These are phyloP conservation scores for Metschnikowia proteae DNA, from an alignment of 805 yeast species.

Conservation along the genomic window DNA sequence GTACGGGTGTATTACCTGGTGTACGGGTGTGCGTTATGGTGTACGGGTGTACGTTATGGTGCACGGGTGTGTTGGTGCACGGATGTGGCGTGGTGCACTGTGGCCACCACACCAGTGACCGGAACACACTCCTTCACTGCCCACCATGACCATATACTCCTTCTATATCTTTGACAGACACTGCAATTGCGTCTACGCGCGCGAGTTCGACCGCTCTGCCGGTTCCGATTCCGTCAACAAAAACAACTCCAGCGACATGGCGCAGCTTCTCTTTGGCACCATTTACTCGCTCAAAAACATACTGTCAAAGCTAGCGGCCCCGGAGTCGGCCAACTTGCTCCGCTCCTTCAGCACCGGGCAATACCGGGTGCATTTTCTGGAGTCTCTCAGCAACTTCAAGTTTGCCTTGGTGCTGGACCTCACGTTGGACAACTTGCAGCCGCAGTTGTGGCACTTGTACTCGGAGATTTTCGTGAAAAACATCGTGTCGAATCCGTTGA, in stretches of 20 bases:
- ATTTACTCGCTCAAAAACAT: constrained; percentile 75
- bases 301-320: constrained; percentile 48
- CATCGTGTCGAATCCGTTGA: constrained; percentile 52
- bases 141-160: constrained; percentile 65
- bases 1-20: too few relatives aligned
- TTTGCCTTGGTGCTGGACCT: constrained; percentile 73
- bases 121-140: background rate
- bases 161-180: constrained; percentile 91
- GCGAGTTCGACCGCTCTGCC: constrained; percentile 42
- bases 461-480: constrained; percentile 53
- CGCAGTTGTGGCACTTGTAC: constrained; percentile 56
- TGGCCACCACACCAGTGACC: background rate
- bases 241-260: constrained; percentile 61
- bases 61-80: too few relatives aligned
- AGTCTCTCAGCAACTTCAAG: constrained; percentile 74
- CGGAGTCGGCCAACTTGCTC: constrained; percentile 34
- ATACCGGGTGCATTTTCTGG: constrained; percentile 75
- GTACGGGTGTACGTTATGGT: too few relatives aligned
- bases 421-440: constrained; percentile 50
- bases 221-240: constrained; percentile 35
- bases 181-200: constrained; percentile 77
- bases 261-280: constrained; percentile 83
- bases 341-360: constrained; percentile 65
- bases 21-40: too few relatives aligned
- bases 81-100: too few relatives aligned